A percentile compares a stretch with the other conserved stretches of the same genome.
phyloP scores from a whole-genome alignment of 2,329 filamentous ascomycete species.

The Aspergillus ibericus region DNA sequence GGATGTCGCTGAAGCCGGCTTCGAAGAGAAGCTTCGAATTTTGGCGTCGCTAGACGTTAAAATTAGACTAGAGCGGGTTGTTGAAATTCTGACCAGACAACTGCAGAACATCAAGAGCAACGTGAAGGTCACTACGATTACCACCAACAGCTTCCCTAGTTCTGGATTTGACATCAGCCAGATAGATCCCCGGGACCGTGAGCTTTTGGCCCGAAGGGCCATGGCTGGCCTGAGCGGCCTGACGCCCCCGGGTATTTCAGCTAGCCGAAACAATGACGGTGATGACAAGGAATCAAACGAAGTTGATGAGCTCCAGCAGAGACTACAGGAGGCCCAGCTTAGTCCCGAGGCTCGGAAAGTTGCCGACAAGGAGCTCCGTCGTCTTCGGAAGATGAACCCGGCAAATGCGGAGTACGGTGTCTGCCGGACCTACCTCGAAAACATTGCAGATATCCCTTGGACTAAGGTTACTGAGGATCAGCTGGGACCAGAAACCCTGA shows the following conservation, averaged over 20 bases:
- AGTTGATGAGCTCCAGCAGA: constrained; percentile 86
- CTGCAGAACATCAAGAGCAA: constrained; percentile 81
- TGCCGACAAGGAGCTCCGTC: constrained; percentile 83
- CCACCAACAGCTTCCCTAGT: constrained; percentile 62
- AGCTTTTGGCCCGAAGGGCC: constrained; percentile 43
- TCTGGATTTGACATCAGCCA: constrained; percentile 58
- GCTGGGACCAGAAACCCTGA: constrained; percentile 76
- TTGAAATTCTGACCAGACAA: constrained; percentile 80
- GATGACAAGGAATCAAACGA: constrained; percentile 85
- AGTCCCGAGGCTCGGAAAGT: constrained; percentile 83
- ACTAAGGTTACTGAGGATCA: constrained; percentile 79
- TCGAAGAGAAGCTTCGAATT: constrained; percentile 88
- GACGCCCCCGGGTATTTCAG: constrained; percentile 41
- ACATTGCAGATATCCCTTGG: constrained; percentile 92
- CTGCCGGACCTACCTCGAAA: constrained; percentile 89
- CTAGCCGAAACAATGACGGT: constrained; percentile 52
- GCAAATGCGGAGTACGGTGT: constrained; percentile 96
- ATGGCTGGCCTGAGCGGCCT: constrained; percentile 47
- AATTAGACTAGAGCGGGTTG: constrained; percentile 74
- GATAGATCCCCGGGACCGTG: constrained; percentile 50
- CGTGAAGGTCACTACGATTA: constrained; percentile 79
- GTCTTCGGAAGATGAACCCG: constrained; percentile 92
- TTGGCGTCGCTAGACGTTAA: constrained; percentile 78
- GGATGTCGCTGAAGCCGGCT: constrained; percentile 80
- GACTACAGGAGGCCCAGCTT: constrained; percentile 76